phyloP scores from a whole-genome alignment of 306 rosid genomes.

The Castanea mollissima region DNA sequence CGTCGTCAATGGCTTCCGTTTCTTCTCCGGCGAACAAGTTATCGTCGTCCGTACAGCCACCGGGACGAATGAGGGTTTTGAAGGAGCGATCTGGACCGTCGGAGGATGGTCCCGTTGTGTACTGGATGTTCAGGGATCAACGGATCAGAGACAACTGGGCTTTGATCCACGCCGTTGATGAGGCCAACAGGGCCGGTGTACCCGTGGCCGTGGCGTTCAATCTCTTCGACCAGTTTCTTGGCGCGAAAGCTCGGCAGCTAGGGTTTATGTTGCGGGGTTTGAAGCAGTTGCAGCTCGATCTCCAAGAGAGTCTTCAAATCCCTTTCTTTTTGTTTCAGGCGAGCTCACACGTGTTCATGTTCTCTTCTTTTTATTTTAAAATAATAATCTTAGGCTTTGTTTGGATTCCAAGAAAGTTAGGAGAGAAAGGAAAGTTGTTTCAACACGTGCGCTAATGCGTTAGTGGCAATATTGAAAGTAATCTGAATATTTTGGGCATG shows the following conservation, averaged over 20 bases:
- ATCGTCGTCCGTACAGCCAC: conserved; percentile 31
- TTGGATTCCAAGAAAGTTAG: background rate
- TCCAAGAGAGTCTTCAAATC: conserved; percentile 50
- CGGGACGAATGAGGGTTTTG: conserved; percentile 56
- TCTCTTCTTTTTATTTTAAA: background rate
- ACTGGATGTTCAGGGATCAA: conserved; percentile 99
- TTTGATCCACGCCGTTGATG: conserved; percentile 73
- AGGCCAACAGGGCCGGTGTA: conserved; percentile 62
- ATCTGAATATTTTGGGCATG: too few relatives aligned
- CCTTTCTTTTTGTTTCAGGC: conserved; percentile 80
- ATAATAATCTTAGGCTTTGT: background rate
- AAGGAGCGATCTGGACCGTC: conserved; percentile 36
- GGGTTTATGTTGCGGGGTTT: conserved; percentile 88
- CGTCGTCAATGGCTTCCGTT: conserved; percentile 39
- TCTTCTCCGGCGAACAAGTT: conserved; percentile 5
- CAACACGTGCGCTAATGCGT: background rate
- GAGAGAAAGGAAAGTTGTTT: background rate
- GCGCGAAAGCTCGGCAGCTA: conserved; percentile 83
- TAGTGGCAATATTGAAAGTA: too few relatives aligned
- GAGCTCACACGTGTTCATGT: background rate
- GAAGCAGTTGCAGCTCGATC: conserved; percentile 47
- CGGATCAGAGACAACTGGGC: conserved; percentile 89
- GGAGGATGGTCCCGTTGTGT: conserved; percentile 69
- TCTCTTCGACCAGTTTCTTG: conserved; percentile 73
- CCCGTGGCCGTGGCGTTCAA: conserved; percentile 86